Evolutionary conservation across 345 rosid genomes (phyloP).

Genomic region (Arabidopsis arenosa): DNA sequence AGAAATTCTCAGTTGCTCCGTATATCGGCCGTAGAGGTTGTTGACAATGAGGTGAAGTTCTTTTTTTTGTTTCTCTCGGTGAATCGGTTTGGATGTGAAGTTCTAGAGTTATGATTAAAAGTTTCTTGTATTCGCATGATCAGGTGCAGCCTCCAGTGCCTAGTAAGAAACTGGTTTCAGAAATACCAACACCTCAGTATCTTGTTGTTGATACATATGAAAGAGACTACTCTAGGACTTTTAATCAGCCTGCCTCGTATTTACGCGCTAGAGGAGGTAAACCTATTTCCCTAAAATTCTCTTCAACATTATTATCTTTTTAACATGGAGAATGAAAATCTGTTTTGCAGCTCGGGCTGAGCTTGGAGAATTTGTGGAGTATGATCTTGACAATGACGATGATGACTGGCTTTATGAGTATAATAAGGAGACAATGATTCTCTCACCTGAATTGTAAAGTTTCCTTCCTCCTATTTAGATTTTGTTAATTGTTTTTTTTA

Average conservation of each 20-base stretch:
- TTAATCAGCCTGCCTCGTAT: slow-evolving; percentile 75
- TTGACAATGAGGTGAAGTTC: slow-evolving; percentile 55
- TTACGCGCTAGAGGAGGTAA: slow-evolving; percentile 90
- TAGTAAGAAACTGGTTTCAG: slow-evolving; percentile 69
- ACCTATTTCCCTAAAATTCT: neutral
- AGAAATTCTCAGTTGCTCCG: slow-evolving; percentile 81
- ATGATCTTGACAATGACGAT: slow-evolving; percentile 96
- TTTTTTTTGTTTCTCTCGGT: neutral
- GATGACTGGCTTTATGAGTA: slow-evolving; percentile 88
- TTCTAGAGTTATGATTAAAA: neutral
- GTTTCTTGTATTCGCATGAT: neutral
- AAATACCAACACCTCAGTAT: slow-evolving; percentile 89
- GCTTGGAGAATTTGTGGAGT: slow-evolving; percentile 97
- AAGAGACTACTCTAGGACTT: slow-evolving; percentile 76
- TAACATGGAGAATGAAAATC: slow-evolving; percentile 60
- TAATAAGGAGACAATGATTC: slow-evolving; percentile 59
- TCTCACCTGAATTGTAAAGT: slow-evolving; percentile 66
- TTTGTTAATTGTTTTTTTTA: neutral
- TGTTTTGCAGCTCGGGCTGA: slow-evolving; percentile 86
- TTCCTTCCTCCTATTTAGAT: neutral
- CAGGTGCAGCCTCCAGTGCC: slow-evolving; percentile 60
- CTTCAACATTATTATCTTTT: neutral
- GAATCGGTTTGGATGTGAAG: neutral
- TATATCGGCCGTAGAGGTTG: slow-evolving; percentile 50
- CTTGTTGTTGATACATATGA: slow-evolving; percentile 87